phyloP scores from a whole-genome alignment of 805 yeast genomes.

The Millerozyma acaciae region DNA sequence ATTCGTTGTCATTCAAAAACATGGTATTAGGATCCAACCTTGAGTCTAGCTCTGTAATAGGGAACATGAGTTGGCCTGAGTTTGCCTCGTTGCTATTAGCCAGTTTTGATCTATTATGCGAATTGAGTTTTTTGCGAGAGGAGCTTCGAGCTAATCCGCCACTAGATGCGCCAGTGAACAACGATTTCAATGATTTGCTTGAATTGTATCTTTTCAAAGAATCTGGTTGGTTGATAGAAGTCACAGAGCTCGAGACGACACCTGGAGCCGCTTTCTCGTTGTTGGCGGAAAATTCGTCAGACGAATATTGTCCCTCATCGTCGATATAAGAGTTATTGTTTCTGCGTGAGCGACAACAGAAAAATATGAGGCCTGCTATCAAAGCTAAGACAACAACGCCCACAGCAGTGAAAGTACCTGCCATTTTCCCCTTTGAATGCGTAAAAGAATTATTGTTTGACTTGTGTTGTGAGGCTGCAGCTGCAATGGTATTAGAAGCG shows the following conservation, averaged over 20 bases:
- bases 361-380: constrained; percentile 39
- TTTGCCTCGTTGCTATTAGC: constrained; percentile 4
- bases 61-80: constrained; percentile 24
- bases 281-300: constrained; percentile 25
- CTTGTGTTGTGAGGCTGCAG: constrained; percentile 1
- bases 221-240: constrained; percentile 4
- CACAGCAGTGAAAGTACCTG: constrained; percentile 79
- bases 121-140: constrained; percentile 26
- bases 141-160: constrained; percentile 23
- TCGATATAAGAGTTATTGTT: constrained; percentile 29
- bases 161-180: constrained; percentile 16
- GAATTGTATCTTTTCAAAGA: constrained; percentile 28
- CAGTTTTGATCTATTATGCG: constrained; percentile 11
- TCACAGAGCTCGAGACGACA: constrained; percentile 5
- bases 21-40: constrained; percentile 25
- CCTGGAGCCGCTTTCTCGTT: constrained; percentile 15
- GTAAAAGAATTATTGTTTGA: constrained; percentile 45
- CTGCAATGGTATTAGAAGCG: constrained; percentile 3
- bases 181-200: constrained; percentile 29
- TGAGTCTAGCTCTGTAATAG: constrained; percentile 27
- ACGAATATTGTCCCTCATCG: constrained; percentile 36
- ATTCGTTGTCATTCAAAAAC: constrained; percentile 22
- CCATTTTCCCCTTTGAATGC: constrained; percentile 70
- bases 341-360: constrained; percentile 25
- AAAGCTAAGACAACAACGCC: constrained; percentile 56